Conservation (phyloP, 768 basidiomycete genomes). For the Hygrocybe coccinea region DNA sequence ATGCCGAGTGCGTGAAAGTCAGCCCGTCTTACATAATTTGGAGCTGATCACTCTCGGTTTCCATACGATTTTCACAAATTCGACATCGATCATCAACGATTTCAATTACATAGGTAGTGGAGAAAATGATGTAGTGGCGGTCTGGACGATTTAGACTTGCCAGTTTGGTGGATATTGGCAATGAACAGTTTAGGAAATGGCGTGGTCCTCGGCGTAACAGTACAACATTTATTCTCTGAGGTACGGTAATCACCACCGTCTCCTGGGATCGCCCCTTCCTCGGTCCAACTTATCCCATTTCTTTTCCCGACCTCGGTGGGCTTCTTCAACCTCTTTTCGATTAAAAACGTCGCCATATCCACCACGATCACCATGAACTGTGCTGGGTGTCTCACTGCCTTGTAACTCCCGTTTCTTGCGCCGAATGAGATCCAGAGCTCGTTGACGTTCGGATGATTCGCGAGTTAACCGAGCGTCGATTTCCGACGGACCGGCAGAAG, state of each 20-base stretch:
- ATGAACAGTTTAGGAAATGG: too few species aligned
- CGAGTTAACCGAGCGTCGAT: conserved; percentile 59
- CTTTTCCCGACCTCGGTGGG: conserved; percentile 47
- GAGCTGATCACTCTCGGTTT: too few species aligned
- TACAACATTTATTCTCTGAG: background rate
- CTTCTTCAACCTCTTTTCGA: conserved; percentile 64
- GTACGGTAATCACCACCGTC: background rate
- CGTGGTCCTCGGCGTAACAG: too few species aligned
- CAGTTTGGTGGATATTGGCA: too few species aligned
- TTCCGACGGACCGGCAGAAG: conserved; percentile 34
- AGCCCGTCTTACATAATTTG: too few species aligned
- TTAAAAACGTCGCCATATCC: conserved; percentile 73
- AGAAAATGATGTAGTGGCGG: too few species aligned
- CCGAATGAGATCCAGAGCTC: conserved; percentile 66
- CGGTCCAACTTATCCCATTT: conserved; percentile 23
- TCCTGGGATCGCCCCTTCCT: background rate
- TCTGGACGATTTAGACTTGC: too few species aligned
- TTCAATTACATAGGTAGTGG: too few species aligned
- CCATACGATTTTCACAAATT: too few species aligned
- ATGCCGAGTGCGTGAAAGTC: too few species aligned
- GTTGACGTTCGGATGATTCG: conserved; percentile 69
- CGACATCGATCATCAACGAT: too few species aligned
- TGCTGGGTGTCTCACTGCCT: conserved; percentile 68
- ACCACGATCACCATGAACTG: conserved; percentile 38
- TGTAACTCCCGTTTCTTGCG: conserved; percentile 60